Evolutionary conservation across 2,329 filamentous ascomycete species (phyloP), one percentile per base, ranked within the genome.

Genomic region (Fusarium buxicola): DNA sequence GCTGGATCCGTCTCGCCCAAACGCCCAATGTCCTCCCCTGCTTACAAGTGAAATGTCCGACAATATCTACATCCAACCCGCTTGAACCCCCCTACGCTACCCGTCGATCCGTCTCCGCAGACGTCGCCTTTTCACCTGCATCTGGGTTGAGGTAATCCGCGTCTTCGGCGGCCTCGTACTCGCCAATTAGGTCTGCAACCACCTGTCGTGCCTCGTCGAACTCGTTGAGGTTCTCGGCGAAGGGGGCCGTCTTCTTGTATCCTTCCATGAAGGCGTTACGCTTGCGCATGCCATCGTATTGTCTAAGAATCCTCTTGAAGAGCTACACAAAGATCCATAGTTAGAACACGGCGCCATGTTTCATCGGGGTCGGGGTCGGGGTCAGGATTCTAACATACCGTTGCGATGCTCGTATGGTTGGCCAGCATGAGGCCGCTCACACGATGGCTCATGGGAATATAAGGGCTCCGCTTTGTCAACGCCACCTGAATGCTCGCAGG

Each of bases 401-500:
- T 97, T 41, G 94, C 92, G 69, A 99, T 96, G 65, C 94, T 96
- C 0, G 95, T 99, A 75, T 99, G 95, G 74, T 99, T 99, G 11
- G 95, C 95, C 58, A 99, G 82, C 95, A 99, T 99, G 56, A 99
- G 85, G 3, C 95, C 95, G 65, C 92, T 97, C 50, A 99, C 95
- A 44, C 95, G 90, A 74, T 97, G 93, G 67, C 92, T 92, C 81
- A 96, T 96, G 52, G 92, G 91, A 36, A 97, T 90, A 74, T 99
- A 98, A 2, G 96, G 96, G 36, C 94, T 97, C 73, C 96, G 92
- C 81, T 97, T 97, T 3, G 95, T 97, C 61, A 99, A 80, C 4
- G 95, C 96, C 11, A 99, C 95, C 77, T 99, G 95, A 65, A 99
- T 99, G 73, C 92, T 96, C 25, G 95, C 95, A 1, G 95, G 95